A percentile compares a stretch with the other conserved stretches of the same genome.
Conservation (phyloP, 208 protist genomes). For the Acanthamoeba rhysodes region DNA sequence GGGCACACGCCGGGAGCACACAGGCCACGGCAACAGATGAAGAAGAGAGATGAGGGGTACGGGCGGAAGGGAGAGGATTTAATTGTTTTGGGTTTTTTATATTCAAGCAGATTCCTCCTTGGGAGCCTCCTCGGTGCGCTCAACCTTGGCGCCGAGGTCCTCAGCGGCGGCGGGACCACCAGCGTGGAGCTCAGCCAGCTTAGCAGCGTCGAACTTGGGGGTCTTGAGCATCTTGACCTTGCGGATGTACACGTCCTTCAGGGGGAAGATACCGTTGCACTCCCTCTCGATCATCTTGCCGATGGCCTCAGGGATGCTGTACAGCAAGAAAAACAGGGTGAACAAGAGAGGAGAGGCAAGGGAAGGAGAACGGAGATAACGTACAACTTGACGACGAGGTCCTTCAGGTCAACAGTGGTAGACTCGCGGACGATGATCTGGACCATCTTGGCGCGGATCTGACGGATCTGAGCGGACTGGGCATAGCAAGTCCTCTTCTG, state of each 20-base stretch:
- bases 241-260: slow-evolving; percentile 98
- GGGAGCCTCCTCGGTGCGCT: slow-evolving; percentile 20
- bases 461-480: slow-evolving; percentile 96
- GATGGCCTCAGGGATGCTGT: slow-evolving; percentile 93
- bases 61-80: neutral
- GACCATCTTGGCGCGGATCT: slow-evolving; percentile 96
- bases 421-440: slow-evolving; percentile 96
- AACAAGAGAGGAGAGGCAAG: neutral
- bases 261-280: slow-evolving; percentile 96
- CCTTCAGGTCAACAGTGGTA: slow-evolving; percentile 94
- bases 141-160: slow-evolving; percentile 60
- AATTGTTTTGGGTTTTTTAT: slow-evolving; percentile 20
- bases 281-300: slow-evolving; percentile 96
- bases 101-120: slow-evolving; percentile 56
- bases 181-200: slow-evolving; percentile 94
- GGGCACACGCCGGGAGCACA: too few relatives aligned
- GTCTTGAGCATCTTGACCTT: slow-evolving; percentile 98
- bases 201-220: slow-evolving; percentile 97
- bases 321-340: neutral
- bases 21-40: too few relatives aligned
- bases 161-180: slow-evolving; percentile 13
- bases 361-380: too few relatives aligned
- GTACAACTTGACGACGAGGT: slow-evolving; percentile 95
- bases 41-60: too few relatives aligned
- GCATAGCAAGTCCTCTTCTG: slow-evolving; percentile 97